Conservation (phyloP, 345 rosid species). For the Euphorbia peplus region DNA sequence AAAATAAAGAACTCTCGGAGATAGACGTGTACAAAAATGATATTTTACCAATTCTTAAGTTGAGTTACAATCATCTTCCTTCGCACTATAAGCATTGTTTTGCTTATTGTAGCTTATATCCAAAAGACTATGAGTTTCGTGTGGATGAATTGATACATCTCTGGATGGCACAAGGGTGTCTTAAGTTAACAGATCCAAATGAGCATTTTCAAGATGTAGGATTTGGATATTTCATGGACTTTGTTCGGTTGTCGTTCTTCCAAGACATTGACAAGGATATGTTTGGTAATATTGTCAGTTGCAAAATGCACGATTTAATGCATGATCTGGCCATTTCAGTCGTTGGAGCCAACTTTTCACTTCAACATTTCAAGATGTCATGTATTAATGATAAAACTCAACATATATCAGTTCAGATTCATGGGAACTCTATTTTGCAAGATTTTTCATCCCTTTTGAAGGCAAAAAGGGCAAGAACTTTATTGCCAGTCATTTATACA, state of each 20-base stretch:
- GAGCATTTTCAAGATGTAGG: conserved; percentile 12
- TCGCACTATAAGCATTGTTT: conserved; percentile 34
- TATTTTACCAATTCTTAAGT: conserved; percentile 18
- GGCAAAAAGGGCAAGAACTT: neutral
- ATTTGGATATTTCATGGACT: conserved; percentile 7
- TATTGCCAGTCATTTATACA: neutral
- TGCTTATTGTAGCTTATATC: conserved; percentile 38
- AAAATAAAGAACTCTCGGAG: neutral
- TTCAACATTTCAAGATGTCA: neutral
- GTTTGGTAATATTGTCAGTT: conserved; percentile 3
- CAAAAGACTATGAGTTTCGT: conserved; percentile 21
- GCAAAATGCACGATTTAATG: conserved; percentile 6
- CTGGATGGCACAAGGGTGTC: conserved; percentile 28
- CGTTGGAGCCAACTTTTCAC: neutral
- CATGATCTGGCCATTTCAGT: neutral
- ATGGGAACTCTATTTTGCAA: neutral
- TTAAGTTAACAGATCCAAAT: neutral
- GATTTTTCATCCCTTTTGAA: neutral
- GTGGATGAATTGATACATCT: conserved; percentile 15
- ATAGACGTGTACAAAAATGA: neutral
- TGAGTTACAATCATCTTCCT: conserved; percentile 37
- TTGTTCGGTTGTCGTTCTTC: conserved; percentile 12
- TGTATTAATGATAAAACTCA: neutral
- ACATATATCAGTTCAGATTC: neutral
- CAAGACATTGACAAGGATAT: neutral